Conservation (phyloP, 148 eudicot species). For the Chenopodium suecicum region DNA sequence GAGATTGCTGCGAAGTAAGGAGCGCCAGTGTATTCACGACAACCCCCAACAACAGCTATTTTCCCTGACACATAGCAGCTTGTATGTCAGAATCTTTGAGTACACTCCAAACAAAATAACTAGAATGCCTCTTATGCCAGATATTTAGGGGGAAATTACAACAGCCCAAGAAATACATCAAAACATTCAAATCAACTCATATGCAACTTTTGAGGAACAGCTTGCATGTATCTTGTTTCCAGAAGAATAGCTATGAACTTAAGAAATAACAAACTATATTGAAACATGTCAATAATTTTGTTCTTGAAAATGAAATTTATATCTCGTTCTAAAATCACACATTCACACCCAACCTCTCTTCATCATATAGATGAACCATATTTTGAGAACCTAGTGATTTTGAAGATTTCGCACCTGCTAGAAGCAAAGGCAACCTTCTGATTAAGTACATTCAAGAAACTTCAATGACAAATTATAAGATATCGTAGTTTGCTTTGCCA, state of each 20-base stretch:
- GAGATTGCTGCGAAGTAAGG: constrained; percentile 97
- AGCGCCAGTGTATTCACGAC: constrained; percentile 98
- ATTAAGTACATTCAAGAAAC: too few relatives aligned
- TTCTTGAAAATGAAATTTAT: not conserved
- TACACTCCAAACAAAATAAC: not conserved
- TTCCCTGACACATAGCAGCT: constrained; percentile 53
- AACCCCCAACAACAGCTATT: constrained; percentile 96
- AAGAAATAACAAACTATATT: not conserved
- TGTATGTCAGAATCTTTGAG: constrained; percentile 1
- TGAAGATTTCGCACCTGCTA: not conserved
- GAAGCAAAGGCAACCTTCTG: too few relatives aligned
- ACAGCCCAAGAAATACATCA: not conserved
- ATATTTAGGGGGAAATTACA: not conserved
- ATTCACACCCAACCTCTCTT: not conserved
- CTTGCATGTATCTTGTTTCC: not conserved
- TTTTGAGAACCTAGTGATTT: not conserved
- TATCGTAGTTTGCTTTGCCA: too few relatives aligned
- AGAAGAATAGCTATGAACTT: not conserved
- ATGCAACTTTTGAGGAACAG: not conserved
- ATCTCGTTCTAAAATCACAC: not conserved
- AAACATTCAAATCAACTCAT: not conserved
- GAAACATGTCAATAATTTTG: not conserved
- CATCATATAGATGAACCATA: not conserved
- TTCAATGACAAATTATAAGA: too few relatives aligned
- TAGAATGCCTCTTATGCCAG: not conserved